Evolutionary conservation across 2,329 filamentous ascomycete species (phyloP), one percentile per base, ranked within the genome.

Genomic region (Alternaria triticina): DNA sequence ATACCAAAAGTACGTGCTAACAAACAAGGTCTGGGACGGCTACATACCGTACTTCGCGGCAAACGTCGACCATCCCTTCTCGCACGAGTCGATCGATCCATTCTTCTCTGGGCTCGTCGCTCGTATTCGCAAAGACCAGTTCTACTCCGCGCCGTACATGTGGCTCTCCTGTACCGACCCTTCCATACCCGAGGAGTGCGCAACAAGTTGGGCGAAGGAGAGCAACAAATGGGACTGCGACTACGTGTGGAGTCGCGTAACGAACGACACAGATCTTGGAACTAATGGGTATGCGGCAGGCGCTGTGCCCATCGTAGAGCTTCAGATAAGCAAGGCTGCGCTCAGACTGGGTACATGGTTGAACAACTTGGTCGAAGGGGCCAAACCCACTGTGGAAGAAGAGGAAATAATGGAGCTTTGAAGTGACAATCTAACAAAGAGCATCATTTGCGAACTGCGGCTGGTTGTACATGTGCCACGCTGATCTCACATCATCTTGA

Each of bases 271-370:
- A 1, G 78, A 81, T 67, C 69, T 81, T 13, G 72, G 74, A 1
- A 76, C 70, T 6, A 72, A 75, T 54, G 80, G 79, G 5, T 82
- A 82, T 61, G 79, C 80, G 6, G 57, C 66, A 20, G 77, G 77
- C 6, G 80, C 74, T n/a, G 76, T 77, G 40, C 79, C 79, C 1
- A 79, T 82, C 23, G 75, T 81, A 6, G 80, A 82, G 64, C 27
- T 82, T 40, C 80, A 82, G 61, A 77, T 82, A 30, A 80, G 78
- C 59, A 82, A 82, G 61, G 79, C 80, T 8, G 79, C 78, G 6
- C 66, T 81, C 52, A 73, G 80, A 52, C 51, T 82, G 36, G 80
- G 69, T 5, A 79, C 76, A 6, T 82, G 79, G 80, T 65, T 82
- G 54, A 81, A 82, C 47, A 73, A 71, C 17, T 57, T 81, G 27